Evolutionary conservation across 208 protist species (phyloP).

Genomic region (Wallacemonas collosoma): DNA sequence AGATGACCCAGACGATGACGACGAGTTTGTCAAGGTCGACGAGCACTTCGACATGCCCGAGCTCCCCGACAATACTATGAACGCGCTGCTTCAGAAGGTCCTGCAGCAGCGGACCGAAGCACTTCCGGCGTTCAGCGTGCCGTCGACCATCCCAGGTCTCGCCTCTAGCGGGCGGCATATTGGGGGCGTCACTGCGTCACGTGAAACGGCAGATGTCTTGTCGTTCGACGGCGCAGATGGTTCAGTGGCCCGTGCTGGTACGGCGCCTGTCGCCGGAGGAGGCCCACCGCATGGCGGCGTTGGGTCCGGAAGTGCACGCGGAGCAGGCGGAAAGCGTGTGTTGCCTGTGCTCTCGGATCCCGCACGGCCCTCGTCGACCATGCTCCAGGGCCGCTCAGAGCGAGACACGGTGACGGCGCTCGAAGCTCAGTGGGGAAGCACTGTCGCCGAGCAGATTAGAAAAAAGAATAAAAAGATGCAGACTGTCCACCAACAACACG

Average conservation of each 20-base stretch:
- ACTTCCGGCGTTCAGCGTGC: conserved; percentile 27
- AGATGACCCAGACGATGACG: conserved; percentile 41
- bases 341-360: background rate
- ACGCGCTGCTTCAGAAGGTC: conserved; percentile 44
- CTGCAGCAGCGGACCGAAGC: conserved; percentile 25
- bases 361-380: background rate
- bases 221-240: background rate
- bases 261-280: background rate
- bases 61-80: conserved; percentile 22
- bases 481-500: conserved; percentile 45
- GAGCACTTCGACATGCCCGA: conserved; percentile 32
- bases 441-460: conserved; percentile 55
- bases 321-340: background rate
- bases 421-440: conserved; percentile 54
- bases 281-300: background rate
- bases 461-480: conserved; percentile 80
- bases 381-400: background rate
- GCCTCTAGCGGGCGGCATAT: too few species aligned
- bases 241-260: background rate
- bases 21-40: conserved; percentile 56
- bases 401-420: conserved; percentile 3
- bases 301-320: background rate
- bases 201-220: background rate
- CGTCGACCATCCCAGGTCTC: conserved; percentile 11
- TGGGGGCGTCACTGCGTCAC: too few species aligned